phyloP scores from a whole-genome alignment of 768 basidiomycete species.

The Rhodotorula sphaerocarpa region DNA sequence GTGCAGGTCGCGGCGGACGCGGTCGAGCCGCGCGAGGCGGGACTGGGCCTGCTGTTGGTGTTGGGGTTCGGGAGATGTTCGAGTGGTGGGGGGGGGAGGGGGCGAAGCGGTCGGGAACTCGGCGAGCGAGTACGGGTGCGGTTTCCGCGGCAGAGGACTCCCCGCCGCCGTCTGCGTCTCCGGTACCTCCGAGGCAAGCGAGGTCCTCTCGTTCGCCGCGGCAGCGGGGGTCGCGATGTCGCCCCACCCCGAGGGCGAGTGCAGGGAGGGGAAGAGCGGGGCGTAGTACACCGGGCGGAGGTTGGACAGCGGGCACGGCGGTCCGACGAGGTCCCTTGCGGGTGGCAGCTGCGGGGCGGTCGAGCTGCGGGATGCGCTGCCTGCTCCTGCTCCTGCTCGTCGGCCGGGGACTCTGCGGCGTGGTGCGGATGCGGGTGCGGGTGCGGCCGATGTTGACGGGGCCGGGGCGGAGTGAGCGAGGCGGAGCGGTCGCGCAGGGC shows the following conservation, averaged over 20 bases:
- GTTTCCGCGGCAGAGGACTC: background rate
- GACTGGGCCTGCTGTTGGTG: too few species aligned
- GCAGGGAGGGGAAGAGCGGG: slow-evolving; percentile 28
- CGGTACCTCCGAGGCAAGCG: too few species aligned
- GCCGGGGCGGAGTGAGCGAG: too few species aligned
- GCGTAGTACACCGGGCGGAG: slow-evolving; percentile 38
- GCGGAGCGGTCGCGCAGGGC: too few species aligned
- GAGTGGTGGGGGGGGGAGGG: background rate
- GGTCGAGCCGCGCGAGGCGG: background rate
- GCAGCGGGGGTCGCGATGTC: background rate
- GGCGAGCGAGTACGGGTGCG: slow-evolving; percentile 38
- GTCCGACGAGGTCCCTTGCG: slow-evolving; percentile 30
- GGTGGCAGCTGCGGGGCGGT: slow-evolving; percentile 1
- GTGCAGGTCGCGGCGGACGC: slow-evolving; percentile 11
- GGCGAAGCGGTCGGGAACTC: slow-evolving; percentile 33
- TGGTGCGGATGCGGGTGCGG: too few species aligned
- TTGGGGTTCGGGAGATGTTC: too few species aligned
- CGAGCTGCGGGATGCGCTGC: background rate
- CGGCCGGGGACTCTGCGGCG: background rate
- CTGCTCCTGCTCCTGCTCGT: background rate
- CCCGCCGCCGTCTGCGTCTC: too few species aligned
- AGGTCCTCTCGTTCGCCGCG: too few species aligned
- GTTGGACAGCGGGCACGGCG: slow-evolving; percentile 36
- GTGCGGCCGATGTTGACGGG: too few species aligned
- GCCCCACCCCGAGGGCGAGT: background rate